These are phyloP conservation scores for Daldinia sp. DNA, from an alignment of 2,329 filamentous ascomycete genomes.

Conservation along the genomic window DNA sequence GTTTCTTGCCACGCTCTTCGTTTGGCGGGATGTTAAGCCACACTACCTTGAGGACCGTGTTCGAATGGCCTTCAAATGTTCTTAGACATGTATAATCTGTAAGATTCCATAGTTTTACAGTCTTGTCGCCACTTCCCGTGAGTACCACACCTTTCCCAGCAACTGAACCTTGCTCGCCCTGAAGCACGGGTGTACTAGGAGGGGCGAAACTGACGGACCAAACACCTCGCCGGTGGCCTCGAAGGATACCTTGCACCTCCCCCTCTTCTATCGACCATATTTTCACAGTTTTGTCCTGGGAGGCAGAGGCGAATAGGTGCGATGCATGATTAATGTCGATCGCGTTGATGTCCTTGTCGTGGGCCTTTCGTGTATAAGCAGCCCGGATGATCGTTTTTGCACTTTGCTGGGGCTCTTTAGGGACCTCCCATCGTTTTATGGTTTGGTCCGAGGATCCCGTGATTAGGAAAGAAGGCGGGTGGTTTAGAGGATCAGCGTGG, in stretches of 20 bases:
- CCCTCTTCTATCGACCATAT: slow-evolving; percentile 93
- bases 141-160: slow-evolving; percentile 83
- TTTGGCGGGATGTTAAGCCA: slow-evolving; percentile 73
- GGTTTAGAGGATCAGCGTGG: slow-evolving; percentile 74
- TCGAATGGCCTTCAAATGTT: slow-evolving; percentile 95
- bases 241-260: slow-evolving; percentile 87
- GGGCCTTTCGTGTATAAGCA: slow-evolving; percentile 89
- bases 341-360: slow-evolving; percentile 99
- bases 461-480: slow-evolving; percentile 84
- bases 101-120: slow-evolving; percentile 92
- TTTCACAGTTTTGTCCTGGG: slow-evolving; percentile 95
- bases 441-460: slow-evolving; percentile 97
- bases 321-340: slow-evolving; percentile 79
- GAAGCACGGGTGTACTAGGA: slow-evolving; percentile 74
- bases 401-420: slow-evolving; percentile 58
- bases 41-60: slow-evolving; percentile 91
- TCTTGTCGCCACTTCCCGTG: slow-evolving; percentile 95
- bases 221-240: slow-evolving; percentile 92
- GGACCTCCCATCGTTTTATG: slow-evolving; percentile 91
- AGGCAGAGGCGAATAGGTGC: slow-evolving; percentile 92
- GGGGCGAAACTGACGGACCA: slow-evolving; percentile 96
- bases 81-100: slow-evolving; percentile 90
- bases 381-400: slow-evolving; percentile 68
- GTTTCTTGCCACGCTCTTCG: slow-evolving; percentile 63
- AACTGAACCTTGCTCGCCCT: slow-evolving; percentile 74